Percentiles rank a stretch among this genome's conserved stretches.
These are phyloP conservation scores for Vishniacozyma victoriae DNA, from an alignment of 768 basidiomycete genomes.

Conservation along the genomic window DNA sequence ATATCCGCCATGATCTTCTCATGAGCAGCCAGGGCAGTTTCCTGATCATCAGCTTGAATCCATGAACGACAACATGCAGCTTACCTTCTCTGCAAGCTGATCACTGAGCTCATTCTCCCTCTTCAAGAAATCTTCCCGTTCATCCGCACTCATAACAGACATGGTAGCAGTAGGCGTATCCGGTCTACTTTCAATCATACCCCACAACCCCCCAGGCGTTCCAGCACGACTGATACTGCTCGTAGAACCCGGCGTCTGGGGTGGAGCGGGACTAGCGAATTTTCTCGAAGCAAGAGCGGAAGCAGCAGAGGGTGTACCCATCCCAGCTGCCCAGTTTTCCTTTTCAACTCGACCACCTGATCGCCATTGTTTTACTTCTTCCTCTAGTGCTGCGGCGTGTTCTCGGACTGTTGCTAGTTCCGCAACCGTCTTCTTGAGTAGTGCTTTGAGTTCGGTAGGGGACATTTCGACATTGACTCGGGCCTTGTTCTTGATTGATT, in stretches of 20 bases:
- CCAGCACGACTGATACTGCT: constrained; percentile 56
- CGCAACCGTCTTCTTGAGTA: constrained; percentile 81
- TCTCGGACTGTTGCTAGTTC: constrained; percentile 77
- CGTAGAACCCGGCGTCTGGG: constrained; percentile 62
- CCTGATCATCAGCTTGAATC: constrained; percentile 48
- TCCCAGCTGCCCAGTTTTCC: constrained; percentile 67
- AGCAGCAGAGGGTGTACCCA: constrained; percentile 3
- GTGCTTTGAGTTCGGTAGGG: constrained; percentile 86
- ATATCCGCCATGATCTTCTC: constrained; percentile 84
- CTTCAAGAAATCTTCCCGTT: constrained; percentile 91
- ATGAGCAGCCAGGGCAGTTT: constrained; percentile 68
- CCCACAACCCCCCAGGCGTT: constrained; percentile 57
- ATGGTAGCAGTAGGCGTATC: constrained; percentile 75
- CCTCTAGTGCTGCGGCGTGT: constrained; percentile 77
- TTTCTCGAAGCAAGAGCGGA: constrained; percentile 49
- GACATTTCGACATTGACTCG: constrained; percentile 95
- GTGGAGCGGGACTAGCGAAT: constrained; percentile 56
- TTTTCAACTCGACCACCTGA: constrained; percentile 78
- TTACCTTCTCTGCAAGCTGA: constrained; percentile 69
- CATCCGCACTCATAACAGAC: constrained; percentile 63
- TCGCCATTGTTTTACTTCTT: constrained; percentile 84
- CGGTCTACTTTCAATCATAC: constrained; percentile 72
- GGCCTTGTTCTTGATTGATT: constrained; percentile 99
- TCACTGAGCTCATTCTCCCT: constrained; percentile 96
- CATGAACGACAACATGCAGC: constrained; percentile 5